Conservation (phyloP, 2,329 filamentous ascomycete genomes). For the Alternaria arborescens region DNA sequence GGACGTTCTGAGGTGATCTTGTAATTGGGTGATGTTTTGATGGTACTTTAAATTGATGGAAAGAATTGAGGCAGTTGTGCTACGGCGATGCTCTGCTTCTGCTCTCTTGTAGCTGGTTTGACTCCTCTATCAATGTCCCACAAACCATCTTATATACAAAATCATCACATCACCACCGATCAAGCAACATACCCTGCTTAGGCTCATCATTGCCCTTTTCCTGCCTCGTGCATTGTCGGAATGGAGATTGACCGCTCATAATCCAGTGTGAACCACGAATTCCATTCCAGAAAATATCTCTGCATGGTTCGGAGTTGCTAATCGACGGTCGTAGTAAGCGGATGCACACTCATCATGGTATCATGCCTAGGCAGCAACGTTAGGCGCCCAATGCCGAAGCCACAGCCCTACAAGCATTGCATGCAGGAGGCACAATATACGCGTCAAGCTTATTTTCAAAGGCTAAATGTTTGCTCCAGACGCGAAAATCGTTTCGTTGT, state of each 20-base stretch:
- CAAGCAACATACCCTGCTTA: background rate
- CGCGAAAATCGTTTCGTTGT: background rate
- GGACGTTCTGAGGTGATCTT: background rate
- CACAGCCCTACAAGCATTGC: background rate
- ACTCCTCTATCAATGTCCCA: background rate
- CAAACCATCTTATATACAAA: conserved; percentile 1
- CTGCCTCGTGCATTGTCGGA: background rate
- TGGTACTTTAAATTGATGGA: background rate
- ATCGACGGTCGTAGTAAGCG: background rate
- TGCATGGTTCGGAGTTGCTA: background rate
- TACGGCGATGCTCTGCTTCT: background rate
- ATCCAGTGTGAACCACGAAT: background rate
- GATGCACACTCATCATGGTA: conserved; percentile 1
- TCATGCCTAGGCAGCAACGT: background rate
- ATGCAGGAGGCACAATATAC: background rate
- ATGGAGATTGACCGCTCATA: background rate
- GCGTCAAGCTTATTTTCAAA: background rate
- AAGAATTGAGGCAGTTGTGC: background rate
- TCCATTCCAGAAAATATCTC: background rate
- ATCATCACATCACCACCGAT: background rate
- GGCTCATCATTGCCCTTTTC: background rate
- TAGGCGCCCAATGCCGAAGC: conserved; percentile 12
- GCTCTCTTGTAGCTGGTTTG: background rate
- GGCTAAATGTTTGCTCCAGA: background rate
- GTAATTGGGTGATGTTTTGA: background rate